These are phyloP conservation scores for Silene noctiflora DNA, from an alignment of 179 eudicot genomes.

Conservation along the genomic window DNA sequence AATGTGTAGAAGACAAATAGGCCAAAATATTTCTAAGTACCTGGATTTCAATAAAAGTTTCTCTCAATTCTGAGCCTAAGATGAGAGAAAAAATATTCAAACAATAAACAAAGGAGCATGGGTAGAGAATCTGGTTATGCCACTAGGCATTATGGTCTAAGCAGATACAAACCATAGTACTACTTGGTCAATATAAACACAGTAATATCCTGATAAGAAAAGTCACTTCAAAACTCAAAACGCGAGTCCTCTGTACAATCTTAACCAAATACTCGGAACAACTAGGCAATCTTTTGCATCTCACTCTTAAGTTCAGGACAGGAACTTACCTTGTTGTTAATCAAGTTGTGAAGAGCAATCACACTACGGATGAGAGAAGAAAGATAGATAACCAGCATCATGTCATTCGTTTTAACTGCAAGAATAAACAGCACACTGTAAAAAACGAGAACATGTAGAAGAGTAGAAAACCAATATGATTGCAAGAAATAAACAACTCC, in stretches of 20 bases:
- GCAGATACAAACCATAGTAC: not conserved
- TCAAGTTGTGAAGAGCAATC: constrained; percentile 94
- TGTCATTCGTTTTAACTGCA: constrained; percentile 93
- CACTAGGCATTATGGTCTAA: not conserved
- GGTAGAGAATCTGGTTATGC: not conserved
- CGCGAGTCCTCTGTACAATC: no score
- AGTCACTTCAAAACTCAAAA: no score
- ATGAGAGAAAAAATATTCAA: not conserved
- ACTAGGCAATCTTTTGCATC: not conserved
- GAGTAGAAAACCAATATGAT: no score
- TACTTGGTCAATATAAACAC: not conserved
- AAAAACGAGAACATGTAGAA: no score
- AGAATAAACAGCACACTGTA: no score
- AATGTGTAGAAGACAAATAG: no score
- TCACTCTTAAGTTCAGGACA: not conserved
- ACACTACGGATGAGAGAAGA: constrained; percentile 92
- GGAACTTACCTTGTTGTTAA: constrained; percentile 83
- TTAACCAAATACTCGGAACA: not conserved
- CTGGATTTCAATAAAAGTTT: no score
- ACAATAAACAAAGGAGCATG: not conserved
- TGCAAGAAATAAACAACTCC: no score
- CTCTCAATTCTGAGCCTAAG: not conserved
- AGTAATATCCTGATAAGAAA: no score
- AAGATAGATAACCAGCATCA: constrained; percentile 93
- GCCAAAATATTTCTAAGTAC: no score